phyloP scores from a whole-genome alignment of 2,329 filamentous ascomycete genomes.

The Metarhizium sp. region DNA sequence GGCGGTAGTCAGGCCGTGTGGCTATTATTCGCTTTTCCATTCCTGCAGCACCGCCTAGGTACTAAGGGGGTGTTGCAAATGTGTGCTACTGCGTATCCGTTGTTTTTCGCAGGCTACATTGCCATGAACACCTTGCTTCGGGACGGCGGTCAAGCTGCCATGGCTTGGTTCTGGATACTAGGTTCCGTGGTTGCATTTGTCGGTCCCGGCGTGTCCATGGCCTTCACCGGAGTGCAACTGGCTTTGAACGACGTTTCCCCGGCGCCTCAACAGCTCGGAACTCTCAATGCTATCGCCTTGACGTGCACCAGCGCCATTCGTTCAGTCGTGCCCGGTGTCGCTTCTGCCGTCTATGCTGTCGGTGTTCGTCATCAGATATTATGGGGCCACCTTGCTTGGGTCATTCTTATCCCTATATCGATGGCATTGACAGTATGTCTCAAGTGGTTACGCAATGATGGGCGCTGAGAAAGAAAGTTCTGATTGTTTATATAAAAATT shows the following conservation, averaged over 20 bases:
- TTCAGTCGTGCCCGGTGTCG: conserved; percentile 55
- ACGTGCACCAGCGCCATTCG: conserved; percentile 52
- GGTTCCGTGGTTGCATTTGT: conserved; percentile 33
- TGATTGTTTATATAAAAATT: too few species aligned
- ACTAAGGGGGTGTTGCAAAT: conserved; percentile 54
- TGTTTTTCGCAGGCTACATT: conserved; percentile 53
- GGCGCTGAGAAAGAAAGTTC: not conserved
- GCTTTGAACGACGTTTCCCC: conserved; percentile 67
- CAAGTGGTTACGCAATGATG: conserved; percentile 19
- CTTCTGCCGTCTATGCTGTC: conserved; percentile 58
- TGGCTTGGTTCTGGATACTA: conserved; percentile 46
- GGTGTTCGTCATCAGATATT: conserved; percentile 54
- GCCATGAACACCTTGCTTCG: conserved; percentile 38
- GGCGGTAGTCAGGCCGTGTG: conserved; percentile 61
- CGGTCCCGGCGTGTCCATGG: conserved; percentile 57
- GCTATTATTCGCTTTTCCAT: conserved; percentile 62
- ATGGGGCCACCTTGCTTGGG: conserved; percentile 43
- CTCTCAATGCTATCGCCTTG: conserved; percentile 54
- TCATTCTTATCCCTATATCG: conserved; percentile 22
- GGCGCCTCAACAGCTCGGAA: conserved; percentile 53
- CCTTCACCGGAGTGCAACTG: conserved; percentile 63
- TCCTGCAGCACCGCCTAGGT: conserved; percentile 54
- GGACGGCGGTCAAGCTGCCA: conserved; percentile 24
- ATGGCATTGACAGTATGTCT: conserved; percentile 16
- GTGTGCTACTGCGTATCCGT: conserved; percentile 48